Evolutionary conservation across 331 rosid genomes (phyloP).

Genomic region (Pyracantha coccinea): DNA sequence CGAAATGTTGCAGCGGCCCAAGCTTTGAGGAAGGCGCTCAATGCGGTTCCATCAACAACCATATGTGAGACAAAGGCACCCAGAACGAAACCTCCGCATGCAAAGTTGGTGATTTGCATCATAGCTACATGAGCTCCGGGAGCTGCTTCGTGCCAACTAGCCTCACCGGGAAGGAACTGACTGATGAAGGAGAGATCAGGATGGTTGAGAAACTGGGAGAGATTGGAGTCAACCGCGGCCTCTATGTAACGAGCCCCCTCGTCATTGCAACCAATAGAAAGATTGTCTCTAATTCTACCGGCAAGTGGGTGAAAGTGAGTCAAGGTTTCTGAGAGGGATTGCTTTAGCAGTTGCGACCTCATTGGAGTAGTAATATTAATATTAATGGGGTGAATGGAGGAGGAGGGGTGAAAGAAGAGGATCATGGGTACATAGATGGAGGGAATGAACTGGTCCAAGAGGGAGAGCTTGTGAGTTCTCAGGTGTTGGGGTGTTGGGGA

Average conservation of each 20-base stretch:
- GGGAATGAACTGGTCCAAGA: constrained; percentile 1
- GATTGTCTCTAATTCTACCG: not conserved
- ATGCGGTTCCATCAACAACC: constrained; percentile 24
- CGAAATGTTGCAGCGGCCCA: constrained; percentile 22
- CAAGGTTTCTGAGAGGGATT: constrained; percentile 5
- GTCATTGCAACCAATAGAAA: not conserved
- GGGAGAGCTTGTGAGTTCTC: not conserved
- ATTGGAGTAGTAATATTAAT: not conserved
- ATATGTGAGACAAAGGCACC: constrained; percentile 22
- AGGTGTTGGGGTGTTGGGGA: not conserved
- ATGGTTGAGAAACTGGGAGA: not conserved
- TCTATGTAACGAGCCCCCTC: not conserved
- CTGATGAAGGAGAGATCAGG: not conserved
- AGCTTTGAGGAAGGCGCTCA: constrained; percentile 15
- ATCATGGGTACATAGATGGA: not conserved
- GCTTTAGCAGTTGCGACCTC: not conserved
- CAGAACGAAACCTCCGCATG: constrained; percentile 35
- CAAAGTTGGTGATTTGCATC: constrained; percentile 23
- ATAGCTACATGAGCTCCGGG: not conserved
- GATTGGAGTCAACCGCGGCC: not conserved
- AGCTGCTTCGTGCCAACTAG: not conserved
- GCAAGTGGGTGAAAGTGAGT: constrained; percentile 1
- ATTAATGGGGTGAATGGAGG: not conserved
- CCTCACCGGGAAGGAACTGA: not conserved
- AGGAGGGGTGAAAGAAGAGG: not conserved